Evolutionary conservation across 345 rosid species (phyloP).

Genomic region (Citrus sp.): DNA sequence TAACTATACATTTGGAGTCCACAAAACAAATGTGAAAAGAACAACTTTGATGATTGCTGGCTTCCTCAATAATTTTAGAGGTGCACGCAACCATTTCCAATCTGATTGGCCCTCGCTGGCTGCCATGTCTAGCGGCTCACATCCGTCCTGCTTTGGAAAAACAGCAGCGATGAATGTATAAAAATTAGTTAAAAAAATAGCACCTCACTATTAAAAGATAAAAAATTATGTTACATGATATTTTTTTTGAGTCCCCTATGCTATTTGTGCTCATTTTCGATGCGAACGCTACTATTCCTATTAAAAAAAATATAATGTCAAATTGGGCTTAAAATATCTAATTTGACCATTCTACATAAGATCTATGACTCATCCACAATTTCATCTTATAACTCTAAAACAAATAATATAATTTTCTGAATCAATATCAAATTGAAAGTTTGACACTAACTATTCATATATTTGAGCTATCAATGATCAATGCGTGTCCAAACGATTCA

Average conservation of each 20-base stretch:
- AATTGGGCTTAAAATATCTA: background rate
- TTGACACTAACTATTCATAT: background rate
- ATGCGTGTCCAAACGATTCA: background rate
- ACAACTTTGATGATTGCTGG: background rate
- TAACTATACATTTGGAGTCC: background rate
- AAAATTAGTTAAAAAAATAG: too few species aligned
- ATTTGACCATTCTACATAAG: background rate
- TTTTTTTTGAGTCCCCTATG: too few species aligned
- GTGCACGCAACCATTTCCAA: background rate
- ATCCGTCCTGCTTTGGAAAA: background rate
- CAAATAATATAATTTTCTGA: background rate
- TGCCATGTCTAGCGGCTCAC: background rate
- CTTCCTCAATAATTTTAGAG: background rate
- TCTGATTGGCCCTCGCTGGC: background rate
- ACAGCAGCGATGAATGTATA: too few species aligned
- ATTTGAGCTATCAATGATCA: background rate
- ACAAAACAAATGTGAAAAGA: background rate
- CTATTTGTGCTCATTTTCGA: too few species aligned
- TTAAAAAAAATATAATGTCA: background rate
- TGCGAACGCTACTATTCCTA: too few species aligned
- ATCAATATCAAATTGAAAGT: background rate
- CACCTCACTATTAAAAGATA: too few species aligned
- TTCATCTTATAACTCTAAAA: background rate
- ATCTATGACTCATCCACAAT: background rate
- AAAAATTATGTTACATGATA: too few species aligned